Evolutionary conservation across 2,329 filamentous ascomycete genomes (phyloP).

Genomic region (Aureobasidium vineae): DNA sequence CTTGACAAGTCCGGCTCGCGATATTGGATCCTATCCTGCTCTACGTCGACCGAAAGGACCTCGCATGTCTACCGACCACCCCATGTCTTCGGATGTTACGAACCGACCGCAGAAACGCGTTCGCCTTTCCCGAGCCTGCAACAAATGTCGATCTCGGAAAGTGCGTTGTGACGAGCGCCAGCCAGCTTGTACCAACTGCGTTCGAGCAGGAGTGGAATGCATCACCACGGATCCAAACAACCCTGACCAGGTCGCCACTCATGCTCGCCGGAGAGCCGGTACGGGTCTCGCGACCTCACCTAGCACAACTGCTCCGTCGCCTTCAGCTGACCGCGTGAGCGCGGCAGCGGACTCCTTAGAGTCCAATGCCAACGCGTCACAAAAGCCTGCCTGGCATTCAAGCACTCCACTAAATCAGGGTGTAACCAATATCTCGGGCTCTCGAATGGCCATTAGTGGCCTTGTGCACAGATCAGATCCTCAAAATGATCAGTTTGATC

Average conservation of each 20-base stretch:
- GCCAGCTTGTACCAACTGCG: slow-evolving; percentile 26
- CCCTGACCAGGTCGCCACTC: neutral
- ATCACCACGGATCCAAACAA: slow-evolving; percentile 27
- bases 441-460: neutral
- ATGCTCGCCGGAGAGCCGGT: slow-evolving; percentile 6
- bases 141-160: slow-evolving; percentile 28
- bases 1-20: neutral
- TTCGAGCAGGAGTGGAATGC: slow-evolving; percentile 24
- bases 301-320: neutral
- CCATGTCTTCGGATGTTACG: slow-evolving; percentile 4
- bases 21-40: neutral
- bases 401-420: neutral
- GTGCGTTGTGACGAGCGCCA: slow-evolving; percentile 29
- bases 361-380: neutral
- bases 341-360: neutral
- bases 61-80: too few species aligned
- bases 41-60: neutral
- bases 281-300: neutral
- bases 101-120: slow-evolving; percentile 23
- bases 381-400: neutral
- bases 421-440: neutral
- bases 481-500: neutral
- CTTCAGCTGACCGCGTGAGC: neutral
- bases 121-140: slow-evolving; percentile 29
- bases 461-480: neutral